Base-by-base conservation (phyloP, 805 yeast species). In the Scheffersomyces stipitis region DNA sequence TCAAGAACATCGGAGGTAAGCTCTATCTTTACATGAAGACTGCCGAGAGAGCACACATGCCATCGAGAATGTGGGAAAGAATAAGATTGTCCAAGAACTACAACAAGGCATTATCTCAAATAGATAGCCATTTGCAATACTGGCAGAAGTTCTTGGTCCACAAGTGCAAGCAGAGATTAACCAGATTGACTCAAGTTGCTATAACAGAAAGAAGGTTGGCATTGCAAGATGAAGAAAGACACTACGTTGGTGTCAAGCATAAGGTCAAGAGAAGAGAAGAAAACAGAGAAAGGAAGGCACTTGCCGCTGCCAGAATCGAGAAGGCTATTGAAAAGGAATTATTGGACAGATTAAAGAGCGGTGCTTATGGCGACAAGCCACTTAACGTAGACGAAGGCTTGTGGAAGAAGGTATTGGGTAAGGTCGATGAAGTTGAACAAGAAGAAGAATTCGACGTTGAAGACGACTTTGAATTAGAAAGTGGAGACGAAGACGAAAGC, bases 291-390 rank as follows among this genome's bases (percentile, higher is more conserved):
- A 78, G 99, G 63, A 93, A 93, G 69, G 99, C 99, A 0, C 71
- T 93, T 44, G 87, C 87, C 16, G 98, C 99, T 27, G 99, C 99
- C 17, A 86, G 86, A 71, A 87, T 93, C 50, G 99, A 93, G 61
- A 88, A 87, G 67, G 89, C 96, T 10, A 93, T 93, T 51, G 99
- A 93, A 65, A 88, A 88, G 67, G 99, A 93, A 64, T 75, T 93
- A 48, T 73, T 93, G 56, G 96, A 90, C 37, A 81, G 99, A 64
- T 77, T 93, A 56, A 93, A 93, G 80, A 81, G 91, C 56, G 99
- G 99, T 43, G 98, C 98, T 2, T 93, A 93, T 59, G 99, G 99
- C 48, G 98, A 93, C 58, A 87, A 91, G 63, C 99, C 99, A 38
- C 73, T 93, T 58, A 93, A 93, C 56, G 98, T 93, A 26, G 98